Evolutionary conservation across 352 stramenopile genomes (phyloP).

Genomic region (Phytopythium aichiense): DNA sequence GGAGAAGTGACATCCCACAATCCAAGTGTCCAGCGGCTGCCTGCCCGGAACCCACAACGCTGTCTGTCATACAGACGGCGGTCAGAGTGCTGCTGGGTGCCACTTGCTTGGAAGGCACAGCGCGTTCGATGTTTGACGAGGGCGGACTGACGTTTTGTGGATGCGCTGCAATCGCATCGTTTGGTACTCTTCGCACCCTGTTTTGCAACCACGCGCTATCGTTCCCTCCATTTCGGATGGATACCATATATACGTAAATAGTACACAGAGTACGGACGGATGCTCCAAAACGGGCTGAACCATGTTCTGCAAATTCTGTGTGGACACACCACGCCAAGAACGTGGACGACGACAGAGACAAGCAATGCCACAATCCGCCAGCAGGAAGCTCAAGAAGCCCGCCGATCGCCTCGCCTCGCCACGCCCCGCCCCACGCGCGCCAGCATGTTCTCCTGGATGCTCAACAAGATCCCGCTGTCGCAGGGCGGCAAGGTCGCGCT

Average conservation of each 20-base stretch:
- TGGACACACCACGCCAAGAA: too few species aligned
- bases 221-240: not conserved
- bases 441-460: constrained; percentile 51
- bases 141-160: not conserved
- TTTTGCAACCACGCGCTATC: not conserved
- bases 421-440: not conserved
- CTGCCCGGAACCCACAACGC: too few species aligned
- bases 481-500: constrained; percentile 72
- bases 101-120: too few species aligned
- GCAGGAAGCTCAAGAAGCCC: not conserved
- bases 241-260: not conserved
- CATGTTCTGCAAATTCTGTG: too few species aligned
- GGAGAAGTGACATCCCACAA: not conserved
- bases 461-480: constrained; percentile 65
- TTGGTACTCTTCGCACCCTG: not conserved
- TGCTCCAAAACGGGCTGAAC: too few species aligned
- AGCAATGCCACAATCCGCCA: not conserved
- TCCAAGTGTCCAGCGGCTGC: not conserved
- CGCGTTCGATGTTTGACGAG: too few species aligned
- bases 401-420: not conserved
- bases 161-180: not conserved
- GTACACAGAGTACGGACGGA: not conserved
- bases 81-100: not conserved
- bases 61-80: not conserved
- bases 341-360: not conserved